phyloP scores from a whole-genome alignment of 352 stramenopile species.

The Phytophthora multivora region DNA sequence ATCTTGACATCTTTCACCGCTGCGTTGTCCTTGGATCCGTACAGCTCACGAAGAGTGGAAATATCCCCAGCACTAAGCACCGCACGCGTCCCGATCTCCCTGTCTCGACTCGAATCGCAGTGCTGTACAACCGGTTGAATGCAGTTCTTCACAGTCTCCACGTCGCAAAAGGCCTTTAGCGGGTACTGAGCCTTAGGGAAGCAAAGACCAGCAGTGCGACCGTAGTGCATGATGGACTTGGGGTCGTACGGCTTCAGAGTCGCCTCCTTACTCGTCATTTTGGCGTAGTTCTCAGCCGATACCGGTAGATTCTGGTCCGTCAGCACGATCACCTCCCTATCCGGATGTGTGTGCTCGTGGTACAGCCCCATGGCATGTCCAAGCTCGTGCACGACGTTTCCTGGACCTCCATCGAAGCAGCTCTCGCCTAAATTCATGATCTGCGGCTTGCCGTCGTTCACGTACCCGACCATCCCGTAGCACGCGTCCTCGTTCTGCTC shows the following conservation, averaged over 20 bases:
- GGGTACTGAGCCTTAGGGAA: slow-evolving; percentile 72
- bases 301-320: slow-evolving; percentile 65
- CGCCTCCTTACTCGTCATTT: slow-evolving; percentile 45
- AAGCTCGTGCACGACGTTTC: slow-evolving; percentile 70
- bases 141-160: slow-evolving; percentile 69
- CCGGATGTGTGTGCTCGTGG: slow-evolving; percentile 75
- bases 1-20: slow-evolving; percentile 40
- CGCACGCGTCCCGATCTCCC: slow-evolving; percentile 59
- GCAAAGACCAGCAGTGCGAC: slow-evolving; percentile 60
- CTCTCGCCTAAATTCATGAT: slow-evolving; percentile 71
- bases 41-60: slow-evolving; percentile 64
- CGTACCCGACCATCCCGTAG: slow-evolving; percentile 79
- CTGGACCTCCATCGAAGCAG: slow-evolving; percentile 57
- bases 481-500: slow-evolving; percentile 71
- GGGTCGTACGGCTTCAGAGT: slow-evolving; percentile 71
- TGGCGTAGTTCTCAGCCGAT: slow-evolving; percentile 72
- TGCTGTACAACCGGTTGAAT: slow-evolving; percentile 67
- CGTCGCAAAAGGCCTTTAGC: slow-evolving; percentile 67
- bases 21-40: slow-evolving; percentile 46
- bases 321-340: slow-evolving; percentile 72
- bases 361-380: slow-evolving; percentile 69
- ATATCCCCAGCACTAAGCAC: slow-evolving; percentile 68
- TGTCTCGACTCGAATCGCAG: slow-evolving; percentile 71
- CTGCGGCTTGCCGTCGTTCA: slow-evolving; percentile 65
- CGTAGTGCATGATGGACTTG: slow-evolving; percentile 84